These are phyloP conservation scores for Russula dissimulans DNA, from an alignment of 768 basidiomycete genomes.

Conservation along the genomic window DNA sequence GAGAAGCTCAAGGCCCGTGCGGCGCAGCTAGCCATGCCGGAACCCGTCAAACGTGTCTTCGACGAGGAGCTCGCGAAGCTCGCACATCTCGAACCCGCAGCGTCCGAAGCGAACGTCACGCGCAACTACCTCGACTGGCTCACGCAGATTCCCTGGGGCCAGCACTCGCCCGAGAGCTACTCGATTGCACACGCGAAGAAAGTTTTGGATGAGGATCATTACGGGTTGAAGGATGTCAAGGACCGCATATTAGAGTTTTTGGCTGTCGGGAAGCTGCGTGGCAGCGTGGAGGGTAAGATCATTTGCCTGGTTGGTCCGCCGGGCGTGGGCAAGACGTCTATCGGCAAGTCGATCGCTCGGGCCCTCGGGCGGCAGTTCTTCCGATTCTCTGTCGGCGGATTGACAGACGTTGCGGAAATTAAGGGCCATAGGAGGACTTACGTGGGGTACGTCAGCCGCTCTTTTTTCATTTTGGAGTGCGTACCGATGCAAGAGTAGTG, in stretches of 20 bases:
- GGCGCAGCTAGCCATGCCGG: slow-evolving; percentile 76
- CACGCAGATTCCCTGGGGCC: slow-evolving; percentile 95
- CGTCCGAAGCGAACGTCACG: slow-evolving; percentile 89
- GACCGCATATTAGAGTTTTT: slow-evolving; percentile 93
- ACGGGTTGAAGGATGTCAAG: slow-evolving; percentile 87
- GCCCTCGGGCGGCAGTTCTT: slow-evolving; percentile 90
- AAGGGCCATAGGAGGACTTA: slow-evolving; percentile 98
- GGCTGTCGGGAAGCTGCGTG: slow-evolving; percentile 89
- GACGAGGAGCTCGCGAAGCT: slow-evolving; percentile 94
- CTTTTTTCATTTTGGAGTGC: background rate
- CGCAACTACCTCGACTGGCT: slow-evolving; percentile 93
- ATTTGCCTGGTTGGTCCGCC: slow-evolving; percentile 95
- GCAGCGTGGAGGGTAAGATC: slow-evolving; percentile 95
- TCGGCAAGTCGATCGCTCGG: slow-evolving; percentile 90
- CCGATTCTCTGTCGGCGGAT: slow-evolving; percentile 91
- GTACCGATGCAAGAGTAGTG: slow-evolving; percentile 34
- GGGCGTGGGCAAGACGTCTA: slow-evolving; percentile 95
- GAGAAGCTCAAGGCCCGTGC: slow-evolving; percentile 89
- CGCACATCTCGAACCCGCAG: slow-evolving; percentile 79
- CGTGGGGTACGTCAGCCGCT: slow-evolving; percentile 52
- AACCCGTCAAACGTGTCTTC: slow-evolving; percentile 83
- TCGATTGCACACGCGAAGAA: slow-evolving; percentile 71
- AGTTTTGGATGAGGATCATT: slow-evolving; percentile 92
- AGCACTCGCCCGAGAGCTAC: slow-evolving; percentile 88
- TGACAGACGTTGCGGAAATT: slow-evolving; percentile 98